Evolutionary conservation across 331 rosid genomes (phyloP), one percentile per base, ranked within the genome.

Genomic region (Phaseolus coccineus): DNA sequence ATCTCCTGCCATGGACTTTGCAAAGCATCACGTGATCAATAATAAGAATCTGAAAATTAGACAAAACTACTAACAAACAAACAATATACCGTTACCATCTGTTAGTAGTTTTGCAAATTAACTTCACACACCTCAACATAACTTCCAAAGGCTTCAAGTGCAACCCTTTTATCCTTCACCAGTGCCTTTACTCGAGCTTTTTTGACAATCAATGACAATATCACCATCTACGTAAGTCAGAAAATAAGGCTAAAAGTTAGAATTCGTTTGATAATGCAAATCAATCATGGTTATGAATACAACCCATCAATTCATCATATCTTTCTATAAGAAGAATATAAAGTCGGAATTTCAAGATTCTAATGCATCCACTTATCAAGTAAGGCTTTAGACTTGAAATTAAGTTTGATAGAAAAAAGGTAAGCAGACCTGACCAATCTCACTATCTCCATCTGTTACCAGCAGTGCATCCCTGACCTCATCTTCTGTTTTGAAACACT

Each of bases 391-490:
- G 48, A 30, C 71, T 30, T 19, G 22, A 19, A 55, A 63, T 19
- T 46, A 28, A 63, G 73, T 56, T 59, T 44, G 39, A 35, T 35
- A 16, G 2, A 12, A 62, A 56, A 69, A 84, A n/a, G 74, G 57
- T n/a, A 82, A 77, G 78, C 87, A 84, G 81, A 95, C 99, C 99
- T 95, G 97, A 74, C 97, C 99, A 78, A 90, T 89, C 74, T 93
- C 97, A 59, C 96, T 87, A 80, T 95, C 99, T 78, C 99, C 98
- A 46, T 91, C 92, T 33, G 93, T 88, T 65, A 95, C 98, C n/a
- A 93, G 78, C 69, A 95, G 91, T 71, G 96, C 92, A 80, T 95
- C 98, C 82, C 92, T 90, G 46, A 81, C 73, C 79, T 87, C 89
- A 73, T 87, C 92, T 81, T 73, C 97, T 80, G 89, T 85, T 85